Percentiles rank a stretch among this genome's conserved stretches.
Evolutionary conservation across 192 early-diverging fungal genomes (phyloP).

Genomic region (Paraglomus brasilianum): DNA sequence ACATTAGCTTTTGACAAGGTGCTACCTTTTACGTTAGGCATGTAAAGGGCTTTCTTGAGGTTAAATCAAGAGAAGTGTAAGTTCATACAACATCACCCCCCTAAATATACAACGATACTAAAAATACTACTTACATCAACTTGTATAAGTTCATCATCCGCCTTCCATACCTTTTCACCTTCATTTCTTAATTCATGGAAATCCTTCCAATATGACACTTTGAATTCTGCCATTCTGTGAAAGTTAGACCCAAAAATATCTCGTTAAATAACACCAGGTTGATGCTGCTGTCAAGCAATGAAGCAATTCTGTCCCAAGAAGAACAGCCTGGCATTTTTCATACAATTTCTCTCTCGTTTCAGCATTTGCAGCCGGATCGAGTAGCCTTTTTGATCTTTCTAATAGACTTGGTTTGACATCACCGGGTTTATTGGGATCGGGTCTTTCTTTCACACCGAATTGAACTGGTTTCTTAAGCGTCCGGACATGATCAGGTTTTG

Average conservation of each 20-base stretch:
- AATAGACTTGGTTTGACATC: too few species aligned
- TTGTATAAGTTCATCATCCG: not conserved
- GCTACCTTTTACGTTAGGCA: slow-evolving; percentile 19
- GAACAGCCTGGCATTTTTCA: not conserved
- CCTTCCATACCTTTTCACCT: slow-evolving; percentile 26
- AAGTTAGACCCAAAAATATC: not conserved
- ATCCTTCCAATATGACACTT: slow-evolving; percentile 19
- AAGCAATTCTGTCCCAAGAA: not conserved
- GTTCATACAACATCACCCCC: not conserved
- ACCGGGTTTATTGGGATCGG: too few species aligned
- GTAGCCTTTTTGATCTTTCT: not conserved
- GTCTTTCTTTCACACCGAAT: too few species aligned
- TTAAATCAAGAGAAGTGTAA: not conserved
- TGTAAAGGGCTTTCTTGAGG: slow-evolving; percentile 17
- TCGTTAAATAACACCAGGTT: not conserved
- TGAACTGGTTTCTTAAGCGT: too few species aligned
- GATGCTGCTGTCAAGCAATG: not conserved
- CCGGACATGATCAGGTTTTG: too few species aligned
- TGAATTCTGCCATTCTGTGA: slow-evolving; percentile 20
- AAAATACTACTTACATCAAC: slow-evolving; percentile 3
- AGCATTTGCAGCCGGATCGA: not conserved
- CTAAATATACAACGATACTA: not conserved
- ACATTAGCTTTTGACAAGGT: slow-evolving; percentile 5
- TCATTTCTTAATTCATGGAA: slow-evolving; percentile 9
- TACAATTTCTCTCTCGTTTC: slow-evolving; percentile 8